Conservation (phyloP, 495 filamentous ascomycete genomes). For the Talaromyces wortmannii region DNA sequence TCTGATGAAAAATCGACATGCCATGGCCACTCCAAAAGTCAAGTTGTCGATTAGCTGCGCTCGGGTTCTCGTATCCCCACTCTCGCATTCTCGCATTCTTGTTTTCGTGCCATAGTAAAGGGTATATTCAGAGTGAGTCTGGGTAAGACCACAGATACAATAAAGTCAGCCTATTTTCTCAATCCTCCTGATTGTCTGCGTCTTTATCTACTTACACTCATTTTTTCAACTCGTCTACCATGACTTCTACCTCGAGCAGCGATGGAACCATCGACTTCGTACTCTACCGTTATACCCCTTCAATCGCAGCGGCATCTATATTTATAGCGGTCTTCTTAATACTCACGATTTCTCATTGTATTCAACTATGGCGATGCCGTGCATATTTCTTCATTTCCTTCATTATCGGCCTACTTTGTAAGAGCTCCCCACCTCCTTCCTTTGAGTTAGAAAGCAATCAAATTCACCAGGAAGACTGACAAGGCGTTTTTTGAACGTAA, state of each 20-base stretch:
- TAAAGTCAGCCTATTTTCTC: not conserved
- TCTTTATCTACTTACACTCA: not conserved
- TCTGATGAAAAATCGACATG: too few relatives aligned
- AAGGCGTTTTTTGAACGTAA: not conserved
- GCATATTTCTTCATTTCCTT: slow-evolving; percentile 59
- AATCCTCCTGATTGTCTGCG: not conserved
- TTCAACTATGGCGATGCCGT: slow-evolving; percentile 36
- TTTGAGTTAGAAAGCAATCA: not conserved
- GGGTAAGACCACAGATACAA: not conserved
- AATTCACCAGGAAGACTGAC: not conserved
- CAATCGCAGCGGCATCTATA: slow-evolving; percentile 36
- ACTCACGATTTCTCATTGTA: slow-evolving; percentile 35
- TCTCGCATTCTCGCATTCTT: not conserved
- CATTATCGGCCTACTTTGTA: slow-evolving; percentile 50
- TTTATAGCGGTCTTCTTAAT: slow-evolving; percentile 45
- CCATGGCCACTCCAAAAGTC: not conserved
- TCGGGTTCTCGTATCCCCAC: not conserved
- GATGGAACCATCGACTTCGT: not conserved
- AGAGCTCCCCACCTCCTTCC: slow-evolving; percentile 10
- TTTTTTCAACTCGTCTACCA: not conserved
- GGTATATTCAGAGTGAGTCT: not conserved
- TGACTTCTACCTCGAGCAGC: slow-evolving; percentile 1
- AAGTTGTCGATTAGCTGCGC: not conserved
- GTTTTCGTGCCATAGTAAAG: not conserved
- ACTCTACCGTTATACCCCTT: slow-evolving; percentile 30